Percentiles rank a stretch among this genome's conserved stretches.
These are phyloP conservation scores for Salvia splendens DNA, from an alignment of 257 asterid genomes.

Conservation along the genomic window DNA sequence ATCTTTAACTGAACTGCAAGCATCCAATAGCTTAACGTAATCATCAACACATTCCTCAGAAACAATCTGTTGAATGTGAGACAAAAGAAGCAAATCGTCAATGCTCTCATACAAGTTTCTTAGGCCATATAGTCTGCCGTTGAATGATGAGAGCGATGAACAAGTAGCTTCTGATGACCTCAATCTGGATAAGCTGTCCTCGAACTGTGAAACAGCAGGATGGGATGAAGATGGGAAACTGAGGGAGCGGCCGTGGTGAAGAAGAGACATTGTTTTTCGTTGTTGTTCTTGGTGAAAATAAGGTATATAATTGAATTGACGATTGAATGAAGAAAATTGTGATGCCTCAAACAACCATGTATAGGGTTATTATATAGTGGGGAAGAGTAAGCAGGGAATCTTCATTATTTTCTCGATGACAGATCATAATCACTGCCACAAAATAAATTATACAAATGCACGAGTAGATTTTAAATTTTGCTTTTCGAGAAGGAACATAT, in stretches of 20 bases:
- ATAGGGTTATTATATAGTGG: slow-evolving; percentile 14
- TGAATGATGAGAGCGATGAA: slow-evolving; percentile 28
- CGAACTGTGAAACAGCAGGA: slow-evolving; percentile 35
- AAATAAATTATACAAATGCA: background rate
- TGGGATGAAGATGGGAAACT: slow-evolving; percentile 42
- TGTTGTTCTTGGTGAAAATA: background rate
- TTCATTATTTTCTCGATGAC: background rate
- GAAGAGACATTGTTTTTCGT: slow-evolving; percentile 33
- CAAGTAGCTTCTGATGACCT: slow-evolving; percentile 28
- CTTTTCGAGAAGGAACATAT: background rate
- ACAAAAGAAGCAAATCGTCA: slow-evolving; percentile 33
- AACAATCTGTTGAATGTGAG: slow-evolving; percentile 33
- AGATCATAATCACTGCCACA: background rate
- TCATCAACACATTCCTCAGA: slow-evolving; percentile 29
- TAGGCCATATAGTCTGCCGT: slow-evolving; percentile 24
- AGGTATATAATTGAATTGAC: background rate
- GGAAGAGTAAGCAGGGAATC: slow-evolving; percentile 22
- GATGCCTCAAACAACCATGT: background rate
- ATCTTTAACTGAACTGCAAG: slow-evolving; percentile 32
- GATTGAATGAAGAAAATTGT: slow-evolving; percentile 14
- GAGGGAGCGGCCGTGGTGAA: slow-evolving; percentile 42
- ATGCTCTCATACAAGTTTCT: slow-evolving; percentile 31
- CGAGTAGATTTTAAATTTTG: background rate
- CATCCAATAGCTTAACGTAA: slow-evolving; percentile 33
- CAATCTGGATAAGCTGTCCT: slow-evolving; percentile 32